Percentiles rank a stretch among this genome's conserved stretches.
phyloP scores from a whole-genome alignment of 108 stramenopile species.

The Chaetoceros muelleri region DNA sequence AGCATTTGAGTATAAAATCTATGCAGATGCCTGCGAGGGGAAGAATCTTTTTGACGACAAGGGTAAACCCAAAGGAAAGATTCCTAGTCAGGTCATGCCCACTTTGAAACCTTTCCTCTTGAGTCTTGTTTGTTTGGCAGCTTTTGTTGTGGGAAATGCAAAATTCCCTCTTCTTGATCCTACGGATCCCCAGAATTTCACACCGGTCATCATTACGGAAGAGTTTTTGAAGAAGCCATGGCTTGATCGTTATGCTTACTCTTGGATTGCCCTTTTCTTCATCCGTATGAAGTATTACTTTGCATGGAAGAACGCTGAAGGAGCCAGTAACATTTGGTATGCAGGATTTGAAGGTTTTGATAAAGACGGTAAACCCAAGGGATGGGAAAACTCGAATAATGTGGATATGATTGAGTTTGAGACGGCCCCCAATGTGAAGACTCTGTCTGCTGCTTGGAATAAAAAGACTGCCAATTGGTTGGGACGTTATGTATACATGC shows the following conservation, averaged over 20 bases:
- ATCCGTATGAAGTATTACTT: constrained; percentile 94
- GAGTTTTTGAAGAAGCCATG: constrained; percentile 54
- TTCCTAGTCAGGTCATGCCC: constrained; percentile 67
- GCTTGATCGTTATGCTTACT: constrained; percentile 49
- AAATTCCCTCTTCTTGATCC: constrained; percentile 74
- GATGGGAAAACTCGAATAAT: constrained; percentile 86
- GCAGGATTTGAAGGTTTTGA: constrained; percentile 91
- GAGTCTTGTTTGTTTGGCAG: constrained; percentile 57
- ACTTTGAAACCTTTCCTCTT: constrained; percentile 59
- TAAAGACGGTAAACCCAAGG: constrained; percentile 66
- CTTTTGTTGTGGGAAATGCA: constrained; percentile 56
- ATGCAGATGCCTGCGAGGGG: constrained; percentile 66
- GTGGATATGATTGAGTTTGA: constrained; percentile 90
- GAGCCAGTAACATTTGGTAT: constrained; percentile 85
- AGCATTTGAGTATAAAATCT: constrained; percentile 74
- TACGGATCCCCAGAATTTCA: constrained; percentile 62
- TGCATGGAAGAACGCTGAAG: constrained; percentile 94
- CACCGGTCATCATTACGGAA: constrained; percentile 47
- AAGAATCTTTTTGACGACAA: constrained; percentile 47
- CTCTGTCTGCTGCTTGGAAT: constrained; percentile 86
- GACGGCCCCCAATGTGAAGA: constrained; percentile 76
- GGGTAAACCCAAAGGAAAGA: constrained; percentile 65
- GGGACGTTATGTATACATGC: constrained; percentile 91
- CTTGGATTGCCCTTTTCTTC: constrained; percentile 77
- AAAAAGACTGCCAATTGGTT: constrained; percentile 92